Base-by-base conservation (phyloP, 345 rosid genomes). In the Syzygium aqueum region DNA sequence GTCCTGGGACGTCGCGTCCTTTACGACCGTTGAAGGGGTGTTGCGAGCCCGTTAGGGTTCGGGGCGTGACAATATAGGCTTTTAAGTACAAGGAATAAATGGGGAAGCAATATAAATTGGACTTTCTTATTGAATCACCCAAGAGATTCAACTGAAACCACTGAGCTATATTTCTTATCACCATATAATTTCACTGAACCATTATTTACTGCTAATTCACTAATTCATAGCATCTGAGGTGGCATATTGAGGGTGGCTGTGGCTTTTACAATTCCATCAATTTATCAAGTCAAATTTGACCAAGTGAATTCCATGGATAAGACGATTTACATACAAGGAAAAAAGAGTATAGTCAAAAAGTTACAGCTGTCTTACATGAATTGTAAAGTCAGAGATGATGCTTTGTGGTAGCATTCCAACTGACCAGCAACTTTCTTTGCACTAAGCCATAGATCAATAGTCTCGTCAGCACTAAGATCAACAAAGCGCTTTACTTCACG, bases 391-490 rank as follows among this genome's bases (percentile, higher is more conserved):
- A 95, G 94, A 19, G 99, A 96, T 7, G 99, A 89, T 61, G 97
- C 99, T 59, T 90, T 91, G 84, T 96, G 96, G 92, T 90, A 93
- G 85, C 89, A 10, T 92, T 97, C 99, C 63, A 97, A 95, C 90
- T 85, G 91, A 57, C 87, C 87, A 84, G 98, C 99, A 87, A 97
- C 61, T 88, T 92, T 97, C 91, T 97, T 93, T 63, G 99, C 96
- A 15, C 91, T 87, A 86, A 93, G 90, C 99, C 99, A 97, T 7
- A 97, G 83, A 90, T 97, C 99, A 73, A 90, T 91, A 14, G 95
- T 92, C 94, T 97, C 98, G 28, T 95, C 96, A 85, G 91, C 93
- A 86, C 96, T 96, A 84, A 96, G 99, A 90, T 97, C 99, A 89
- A 87, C 93, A 92, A 97, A 93, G 73, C 98, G 97, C 88, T 95